Conservation (phyloP, 306 rosid species). For the Astragalus membranaceus region DNA sequence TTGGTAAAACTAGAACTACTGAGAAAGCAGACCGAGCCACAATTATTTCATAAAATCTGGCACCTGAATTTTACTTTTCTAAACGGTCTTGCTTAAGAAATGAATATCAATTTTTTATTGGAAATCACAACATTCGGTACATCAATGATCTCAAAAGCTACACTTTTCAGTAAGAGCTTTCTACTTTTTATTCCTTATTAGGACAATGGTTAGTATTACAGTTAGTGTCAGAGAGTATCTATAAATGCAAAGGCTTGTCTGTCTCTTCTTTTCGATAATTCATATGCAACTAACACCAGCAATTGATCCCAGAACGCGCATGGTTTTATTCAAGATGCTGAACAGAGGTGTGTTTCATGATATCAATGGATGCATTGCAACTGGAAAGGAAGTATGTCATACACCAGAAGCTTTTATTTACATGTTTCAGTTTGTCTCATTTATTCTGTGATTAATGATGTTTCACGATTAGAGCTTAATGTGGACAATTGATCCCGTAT, state of each 20-base stretch:
- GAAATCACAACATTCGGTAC: not conserved
- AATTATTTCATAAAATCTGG: not conserved
- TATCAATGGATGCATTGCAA: constrained; percentile 91
- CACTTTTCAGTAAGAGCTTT: not conserved
- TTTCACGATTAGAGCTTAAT: not conserved
- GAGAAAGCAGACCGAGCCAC: constrained; percentile 92
- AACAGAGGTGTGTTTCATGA: constrained; percentile 79
- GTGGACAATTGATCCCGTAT: not conserved
- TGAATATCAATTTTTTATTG: not conserved
- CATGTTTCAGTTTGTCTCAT: not conserved
- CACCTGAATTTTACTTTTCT: no score
- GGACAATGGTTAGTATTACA: not conserved
- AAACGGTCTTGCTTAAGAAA: not conserved
- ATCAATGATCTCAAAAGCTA: not conserved
- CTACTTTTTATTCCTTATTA: not conserved
- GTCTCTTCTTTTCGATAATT: not conserved
- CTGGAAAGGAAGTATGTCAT: constrained; percentile 80
- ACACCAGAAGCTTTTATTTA: not conserved
- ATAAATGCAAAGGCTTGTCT: no score
- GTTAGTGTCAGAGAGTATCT: no score
- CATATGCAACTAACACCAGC: constrained; percentile 32
- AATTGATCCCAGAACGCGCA: constrained; percentile 92
- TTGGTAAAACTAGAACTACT: constrained; percentile 74
- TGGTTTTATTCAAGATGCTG: constrained; percentile 84
- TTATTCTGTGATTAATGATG: constrained; percentile 1